Conservation (phyloP, 257 asterid species). For the Jacaranda copaia region DNA sequence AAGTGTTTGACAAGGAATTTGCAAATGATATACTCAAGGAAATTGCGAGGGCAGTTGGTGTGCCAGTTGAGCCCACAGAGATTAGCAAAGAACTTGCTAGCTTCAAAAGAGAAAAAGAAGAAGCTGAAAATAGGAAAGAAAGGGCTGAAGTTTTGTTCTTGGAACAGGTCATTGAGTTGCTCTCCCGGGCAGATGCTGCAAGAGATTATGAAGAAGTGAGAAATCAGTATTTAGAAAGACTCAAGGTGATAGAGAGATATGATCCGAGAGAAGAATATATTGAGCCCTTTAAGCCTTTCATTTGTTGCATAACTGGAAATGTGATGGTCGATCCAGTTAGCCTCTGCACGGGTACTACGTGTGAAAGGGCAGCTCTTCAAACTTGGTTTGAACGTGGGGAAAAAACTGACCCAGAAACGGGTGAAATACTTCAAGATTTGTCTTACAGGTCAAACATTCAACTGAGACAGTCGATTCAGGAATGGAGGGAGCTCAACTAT, state of each 20-base stretch:
- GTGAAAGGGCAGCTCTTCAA: slow-evolving; percentile 61
- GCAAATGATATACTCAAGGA: slow-evolving; percentile 58
- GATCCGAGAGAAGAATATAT: slow-evolving; percentile 56
- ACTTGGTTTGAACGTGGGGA: slow-evolving; percentile 54
- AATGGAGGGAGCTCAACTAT: slow-evolving; percentile 72
- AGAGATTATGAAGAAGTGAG: slow-evolving; percentile 58
- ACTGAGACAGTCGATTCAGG: slow-evolving; percentile 67
- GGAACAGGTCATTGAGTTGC: slow-evolving; percentile 66
- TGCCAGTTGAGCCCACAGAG: slow-evolving; percentile 57
- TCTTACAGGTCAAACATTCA: slow-evolving; percentile 57
- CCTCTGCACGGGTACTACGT: slow-evolving; percentile 73
- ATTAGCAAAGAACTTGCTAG: slow-evolving; percentile 56
- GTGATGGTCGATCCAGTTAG: slow-evolving; percentile 71
- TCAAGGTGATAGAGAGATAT: slow-evolving; percentile 48
- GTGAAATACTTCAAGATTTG: slow-evolving; percentile 56
- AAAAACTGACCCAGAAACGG: slow-evolving; percentile 63
- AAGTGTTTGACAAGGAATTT: slow-evolving; percentile 51
- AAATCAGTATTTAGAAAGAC: slow-evolving; percentile 56
- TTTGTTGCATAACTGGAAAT: slow-evolving; percentile 51
- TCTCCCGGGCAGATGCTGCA: slow-evolving; percentile 73
- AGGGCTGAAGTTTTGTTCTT: slow-evolving; percentile 66
- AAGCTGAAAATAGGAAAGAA: slow-evolving; percentile 61
- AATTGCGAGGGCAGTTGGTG: slow-evolving; percentile 63
- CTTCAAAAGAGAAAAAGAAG: slow-evolving; percentile 67
- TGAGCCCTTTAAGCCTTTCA: slow-evolving; percentile 59